Evolutionary conservation across 495 filamentous ascomycete genomes (phyloP).

Genomic region (Penicillium parvum): DNA sequence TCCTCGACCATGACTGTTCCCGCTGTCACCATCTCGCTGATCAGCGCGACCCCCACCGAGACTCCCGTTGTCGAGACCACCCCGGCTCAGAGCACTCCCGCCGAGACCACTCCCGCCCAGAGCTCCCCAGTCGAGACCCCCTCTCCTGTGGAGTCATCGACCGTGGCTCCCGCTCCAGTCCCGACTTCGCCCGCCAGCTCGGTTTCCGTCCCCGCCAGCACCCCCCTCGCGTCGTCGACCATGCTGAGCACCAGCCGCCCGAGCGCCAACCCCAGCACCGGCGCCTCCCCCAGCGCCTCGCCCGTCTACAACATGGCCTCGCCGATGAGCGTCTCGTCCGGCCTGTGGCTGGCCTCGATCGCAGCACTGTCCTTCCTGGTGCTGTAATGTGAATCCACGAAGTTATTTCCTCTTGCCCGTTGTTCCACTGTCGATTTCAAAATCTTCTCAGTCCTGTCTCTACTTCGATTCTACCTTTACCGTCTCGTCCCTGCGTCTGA

Average conservation of each 20-base stretch:
- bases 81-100: conserved; percentile 10
- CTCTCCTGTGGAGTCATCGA: background rate
- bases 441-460: too few species aligned
- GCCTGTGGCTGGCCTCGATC: conserved; percentile 16
- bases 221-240: conserved; percentile 16
- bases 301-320: conserved; percentile 21
- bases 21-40: conserved; percentile 4
- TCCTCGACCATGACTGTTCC: conserved; percentile 8
- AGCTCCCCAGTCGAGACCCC: conserved; percentile 1
- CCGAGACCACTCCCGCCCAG: conserved; percentile 14
- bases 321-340: conserved; percentile 11
- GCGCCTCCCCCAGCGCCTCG: conserved; percentile 4
- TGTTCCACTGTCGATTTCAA: too few species aligned
- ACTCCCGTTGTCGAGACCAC: conserved; percentile 2
- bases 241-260: conserved; percentile 1
- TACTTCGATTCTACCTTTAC: too few species aligned
- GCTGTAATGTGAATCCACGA: conserved; percentile 8
- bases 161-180: conserved; percentile 16
- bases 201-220: conserved; percentile 9
- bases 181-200: conserved; percentile 1
- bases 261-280: conserved; percentile 1
- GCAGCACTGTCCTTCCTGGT: conserved; percentile 17
- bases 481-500: too few species aligned
- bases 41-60: background rate
- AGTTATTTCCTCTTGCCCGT: background rate